Evolutionary conservation across 345 rosid genomes (phyloP).

Genomic region (Triadica sebifera): DNA sequence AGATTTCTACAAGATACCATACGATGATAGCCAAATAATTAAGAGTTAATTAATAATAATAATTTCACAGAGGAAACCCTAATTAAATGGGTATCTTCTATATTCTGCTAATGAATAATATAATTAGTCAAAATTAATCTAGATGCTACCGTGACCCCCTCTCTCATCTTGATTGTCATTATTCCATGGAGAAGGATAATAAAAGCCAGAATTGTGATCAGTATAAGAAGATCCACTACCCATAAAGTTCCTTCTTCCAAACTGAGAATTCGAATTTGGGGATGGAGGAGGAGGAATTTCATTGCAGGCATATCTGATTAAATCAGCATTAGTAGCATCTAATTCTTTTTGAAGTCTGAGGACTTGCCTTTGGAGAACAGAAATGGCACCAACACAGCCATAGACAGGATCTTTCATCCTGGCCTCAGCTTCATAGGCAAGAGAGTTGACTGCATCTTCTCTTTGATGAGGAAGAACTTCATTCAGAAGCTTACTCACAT

Average conservation of each 20-base stretch:
- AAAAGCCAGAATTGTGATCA: constrained; percentile 12
- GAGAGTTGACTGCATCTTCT: constrained; percentile 38
- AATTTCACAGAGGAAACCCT: constrained; percentile 32
- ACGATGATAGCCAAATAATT: constrained; percentile 13
- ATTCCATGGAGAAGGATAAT: constrained; percentile 24
- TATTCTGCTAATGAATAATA: not conserved
- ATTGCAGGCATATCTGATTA: constrained; percentile 28
- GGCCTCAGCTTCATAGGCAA: constrained; percentile 38
- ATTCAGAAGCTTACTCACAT: constrained; percentile 31
- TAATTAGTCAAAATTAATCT: not conserved
- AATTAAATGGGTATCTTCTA: constrained; percentile 10
- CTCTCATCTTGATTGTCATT: constrained; percentile 5
- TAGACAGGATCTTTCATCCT: constrained; percentile 35
- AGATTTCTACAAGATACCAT: not conserved
- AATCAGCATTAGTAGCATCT: constrained; percentile 33
- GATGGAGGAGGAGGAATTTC: constrained; percentile 1
- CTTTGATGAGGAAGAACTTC: constrained; percentile 36
- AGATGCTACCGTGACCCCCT: constrained; percentile 15
- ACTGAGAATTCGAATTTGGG: not conserved
- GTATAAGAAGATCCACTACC: not conserved
- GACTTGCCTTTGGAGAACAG: constrained; percentile 35
- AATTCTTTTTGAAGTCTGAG: constrained; percentile 33
- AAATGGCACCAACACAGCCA: constrained; percentile 38
- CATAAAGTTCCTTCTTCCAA: constrained; percentile 14
- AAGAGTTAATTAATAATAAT: not conserved